Conservation (phyloP, 768 basidiomycete species). For the Chalciporus sphaerocephalus region DNA sequence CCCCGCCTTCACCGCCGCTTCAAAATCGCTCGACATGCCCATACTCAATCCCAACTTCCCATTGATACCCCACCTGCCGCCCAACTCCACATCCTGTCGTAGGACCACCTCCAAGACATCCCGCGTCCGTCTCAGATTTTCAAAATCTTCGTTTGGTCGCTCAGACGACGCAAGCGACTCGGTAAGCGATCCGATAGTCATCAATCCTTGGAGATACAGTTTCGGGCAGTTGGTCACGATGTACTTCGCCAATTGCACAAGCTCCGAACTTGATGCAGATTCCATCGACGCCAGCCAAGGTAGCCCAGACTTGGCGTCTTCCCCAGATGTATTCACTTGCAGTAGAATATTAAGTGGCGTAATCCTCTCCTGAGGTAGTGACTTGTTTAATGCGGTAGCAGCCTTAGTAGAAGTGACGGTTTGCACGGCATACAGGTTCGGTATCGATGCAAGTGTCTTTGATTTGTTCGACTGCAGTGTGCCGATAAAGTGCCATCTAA, state of each 20-base stretch:
- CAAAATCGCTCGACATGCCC: conserved; percentile 98
- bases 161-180: conserved; percentile 49
- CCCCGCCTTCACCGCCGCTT: conserved; percentile 76
- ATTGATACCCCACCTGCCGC: conserved; percentile 43
- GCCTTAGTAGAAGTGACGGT: conserved; percentile 79
- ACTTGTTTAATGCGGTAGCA: conserved; percentile 74
- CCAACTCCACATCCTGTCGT: conserved; percentile 19
- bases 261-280: conserved; percentile 40
- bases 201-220: conserved; percentile 78
- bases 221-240: conserved; percentile 70
- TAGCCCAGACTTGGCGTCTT: conserved; percentile 85
- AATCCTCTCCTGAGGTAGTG: conserved; percentile 52
- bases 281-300: conserved; percentile 45
- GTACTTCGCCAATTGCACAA: conserved; percentile 63
- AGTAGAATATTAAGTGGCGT: conserved; percentile 75
- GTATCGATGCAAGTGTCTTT: conserved; percentile 79
- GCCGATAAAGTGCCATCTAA: conserved; percentile 97
- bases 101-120: conserved; percentile 52
- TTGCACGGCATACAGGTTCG: conserved; percentile 84
- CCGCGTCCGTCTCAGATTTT: conserved; percentile 58
- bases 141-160: conserved; percentile 70
- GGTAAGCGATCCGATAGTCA: conserved; percentile 91
- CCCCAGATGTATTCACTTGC: conserved; percentile 95
- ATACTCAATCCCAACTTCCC: conserved; percentile 70
- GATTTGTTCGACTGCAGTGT: conserved; percentile 91